Evolutionary conservation across 1,284 basidiomycete genomes (phyloP).

Genomic region (Afroboletus lepidellus): DNA sequence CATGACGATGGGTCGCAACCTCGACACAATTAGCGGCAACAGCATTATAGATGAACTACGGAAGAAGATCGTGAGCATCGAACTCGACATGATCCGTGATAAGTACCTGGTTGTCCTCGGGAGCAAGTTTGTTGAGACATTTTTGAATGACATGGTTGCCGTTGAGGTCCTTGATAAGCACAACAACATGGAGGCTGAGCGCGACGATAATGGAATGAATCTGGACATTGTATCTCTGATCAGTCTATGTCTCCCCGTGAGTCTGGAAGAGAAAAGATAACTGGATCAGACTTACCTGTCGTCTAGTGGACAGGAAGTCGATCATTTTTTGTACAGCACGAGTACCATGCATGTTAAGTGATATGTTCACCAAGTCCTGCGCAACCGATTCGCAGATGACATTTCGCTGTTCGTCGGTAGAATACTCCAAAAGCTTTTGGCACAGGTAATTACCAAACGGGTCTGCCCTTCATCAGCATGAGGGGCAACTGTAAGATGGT

Average conservation of each 20-base stretch:
- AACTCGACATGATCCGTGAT: not conserved
- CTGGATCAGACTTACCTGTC: slow-evolving; percentile 67
- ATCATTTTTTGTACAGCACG: slow-evolving; percentile 99
- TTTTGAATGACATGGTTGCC: slow-evolving; percentile 99
- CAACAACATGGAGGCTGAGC: slow-evolving; percentile 95
- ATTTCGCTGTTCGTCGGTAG: slow-evolving; percentile 97
- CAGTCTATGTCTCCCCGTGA: slow-evolving; percentile 59
- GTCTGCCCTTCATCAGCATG: slow-evolving; percentile 50
- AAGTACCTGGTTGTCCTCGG: slow-evolving; percentile 93
- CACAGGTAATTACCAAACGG: slow-evolving; percentile 99
- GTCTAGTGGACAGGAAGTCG: slow-evolving; percentile 94
- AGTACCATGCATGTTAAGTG: slow-evolving; percentile 99
- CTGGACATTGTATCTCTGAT: slow-evolving; percentile 80
- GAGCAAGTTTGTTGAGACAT: slow-evolving; percentile 95
- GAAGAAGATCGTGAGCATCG: slow-evolving; percentile 4
- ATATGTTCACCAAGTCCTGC: slow-evolving; percentile 96
- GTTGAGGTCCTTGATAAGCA: slow-evolving; percentile 99
- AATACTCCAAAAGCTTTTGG: slow-evolving; percentile 97
- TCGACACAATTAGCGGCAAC: slow-evolving; percentile 99
- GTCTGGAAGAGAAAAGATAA: slow-evolving; percentile 37
- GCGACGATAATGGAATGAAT: slow-evolving; percentile 98
- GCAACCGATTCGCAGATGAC: slow-evolving; percentile 97
- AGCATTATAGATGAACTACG: slow-evolving; percentile 97
- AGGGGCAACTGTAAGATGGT: slow-evolving; percentile 4
- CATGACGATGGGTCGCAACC: slow-evolving; percentile 98